phyloP scores from a whole-genome alignment of 257 asterid species.

The Nicotiana sylvestris region DNA sequence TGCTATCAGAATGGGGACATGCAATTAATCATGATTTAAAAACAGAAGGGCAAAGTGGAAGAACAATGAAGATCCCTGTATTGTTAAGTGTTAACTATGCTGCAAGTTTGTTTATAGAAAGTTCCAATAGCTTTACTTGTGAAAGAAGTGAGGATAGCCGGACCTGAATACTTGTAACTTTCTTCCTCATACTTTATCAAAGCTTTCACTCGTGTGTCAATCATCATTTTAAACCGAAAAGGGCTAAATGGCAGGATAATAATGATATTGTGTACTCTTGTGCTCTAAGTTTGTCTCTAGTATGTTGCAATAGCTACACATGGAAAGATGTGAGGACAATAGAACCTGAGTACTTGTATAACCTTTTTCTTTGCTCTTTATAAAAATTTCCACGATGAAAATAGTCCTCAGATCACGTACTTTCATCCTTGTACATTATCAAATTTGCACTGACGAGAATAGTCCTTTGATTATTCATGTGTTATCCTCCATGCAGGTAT shows the following conservation, averaged over 20 bases:
- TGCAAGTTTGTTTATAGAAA: neutral
- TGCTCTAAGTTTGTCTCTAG: neutral
- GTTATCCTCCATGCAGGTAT: constrained; percentile 38
- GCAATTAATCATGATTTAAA: too few species aligned
- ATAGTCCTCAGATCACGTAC: neutral
- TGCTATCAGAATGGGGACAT: too few species aligned
- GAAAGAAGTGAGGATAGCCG: neutral
- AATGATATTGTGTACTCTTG: neutral
- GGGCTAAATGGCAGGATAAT: neutral
- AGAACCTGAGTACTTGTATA: neutral
- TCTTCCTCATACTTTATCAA: neutral
- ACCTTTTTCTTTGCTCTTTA: neutral
- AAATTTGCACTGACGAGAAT: neutral
- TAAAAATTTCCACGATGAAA: neutral
- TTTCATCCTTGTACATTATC: neutral
- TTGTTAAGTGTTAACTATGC: neutral
- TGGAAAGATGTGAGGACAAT: neutral
- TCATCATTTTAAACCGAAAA: neutral
- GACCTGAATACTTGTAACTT: too few species aligned
- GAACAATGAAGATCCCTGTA: neutral
- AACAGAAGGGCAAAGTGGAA: too few species aligned
- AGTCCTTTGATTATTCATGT: neutral
- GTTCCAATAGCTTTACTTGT: neutral
- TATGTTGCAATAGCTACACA: neutral
- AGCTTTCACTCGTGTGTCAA: neutral